A percentile compares a stretch with the other conserved stretches of the same genome.
phyloP scores from a whole-genome alignment of 495 filamentous ascomycete genomes.

The Hypoxylon fuscum region DNA sequence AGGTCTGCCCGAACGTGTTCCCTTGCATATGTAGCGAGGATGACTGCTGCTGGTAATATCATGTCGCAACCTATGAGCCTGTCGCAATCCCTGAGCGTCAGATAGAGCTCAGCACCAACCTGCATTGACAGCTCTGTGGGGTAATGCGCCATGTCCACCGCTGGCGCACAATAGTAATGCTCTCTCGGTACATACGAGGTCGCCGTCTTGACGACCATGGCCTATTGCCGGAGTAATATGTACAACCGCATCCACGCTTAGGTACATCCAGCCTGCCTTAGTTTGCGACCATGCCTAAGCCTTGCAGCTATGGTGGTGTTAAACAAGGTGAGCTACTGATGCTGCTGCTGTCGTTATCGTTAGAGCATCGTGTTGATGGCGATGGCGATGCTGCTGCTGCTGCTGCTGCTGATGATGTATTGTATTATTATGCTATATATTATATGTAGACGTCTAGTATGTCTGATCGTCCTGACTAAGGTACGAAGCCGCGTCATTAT shows the following conservation, averaged over 20 bases:
- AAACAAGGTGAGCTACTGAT: constrained; percentile 6
- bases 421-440: not conserved
- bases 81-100: constrained; percentile 23
- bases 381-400: not conserved
- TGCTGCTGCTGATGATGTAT: constrained; percentile 6
- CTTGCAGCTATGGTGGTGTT: not conserved
- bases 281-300: not conserved
- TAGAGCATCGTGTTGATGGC: not conserved
- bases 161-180: constrained; percentile 29
- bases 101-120: constrained; percentile 35
- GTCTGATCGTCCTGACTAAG: constrained; percentile 3
- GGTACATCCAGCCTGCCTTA: not conserved
- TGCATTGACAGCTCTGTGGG: constrained; percentile 42
- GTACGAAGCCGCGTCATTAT: constrained; percentile 28
- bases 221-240: constrained; percentile 5
- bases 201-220: constrained; percentile 8
- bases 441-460: constrained; percentile 11
- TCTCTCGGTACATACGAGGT: constrained; percentile 17
- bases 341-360: not conserved
- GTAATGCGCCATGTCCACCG: constrained; percentile 34
- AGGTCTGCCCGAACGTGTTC: constrained; percentile 27
- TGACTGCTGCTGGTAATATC: constrained; percentile 31
- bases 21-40: constrained; percentile 35
- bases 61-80: constrained; percentile 30
- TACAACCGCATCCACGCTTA: constrained; percentile 9